Evolutionary conservation across 169 alveolate genomes (phyloP).

Genomic region (Eimeria zaria): DNA sequence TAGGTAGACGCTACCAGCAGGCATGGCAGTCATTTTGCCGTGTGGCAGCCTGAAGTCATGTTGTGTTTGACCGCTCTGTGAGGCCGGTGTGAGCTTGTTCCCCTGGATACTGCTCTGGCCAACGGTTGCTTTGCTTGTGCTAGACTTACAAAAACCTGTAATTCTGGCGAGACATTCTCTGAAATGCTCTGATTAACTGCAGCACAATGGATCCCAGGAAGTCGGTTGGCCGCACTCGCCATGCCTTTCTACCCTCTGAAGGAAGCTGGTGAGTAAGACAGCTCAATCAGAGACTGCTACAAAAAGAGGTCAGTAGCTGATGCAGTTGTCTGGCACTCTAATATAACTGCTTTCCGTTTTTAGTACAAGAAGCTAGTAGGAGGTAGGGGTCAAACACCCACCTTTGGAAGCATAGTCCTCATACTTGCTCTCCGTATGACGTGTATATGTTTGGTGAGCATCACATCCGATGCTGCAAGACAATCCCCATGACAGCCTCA

Average conservation of each 20-base stretch:
- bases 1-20: background rate
- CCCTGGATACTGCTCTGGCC: background rate
- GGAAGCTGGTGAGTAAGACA: background rate
- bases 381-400: background rate
- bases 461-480: slow-evolving; percentile 60
- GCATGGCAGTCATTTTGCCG: background rate
- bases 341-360: background rate
- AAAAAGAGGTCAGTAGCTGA: background rate
- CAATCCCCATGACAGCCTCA: slow-evolving; percentile 11
- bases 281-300: background rate
- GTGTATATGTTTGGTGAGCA: slow-evolving; percentile 47
- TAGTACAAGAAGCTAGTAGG: background rate
- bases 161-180: slow-evolving; percentile 49
- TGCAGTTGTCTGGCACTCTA: background rate
- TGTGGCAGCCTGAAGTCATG: background rate
- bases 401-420: slow-evolving; percentile 71
- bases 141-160: slow-evolving; percentile 26
- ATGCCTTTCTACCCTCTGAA: background rate
- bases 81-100: background rate
- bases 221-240: background rate
- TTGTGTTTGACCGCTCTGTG: background rate
- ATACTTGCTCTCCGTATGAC: slow-evolving; percentile 63
- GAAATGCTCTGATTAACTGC: slow-evolving; percentile 62
- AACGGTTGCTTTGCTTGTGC: background rate
- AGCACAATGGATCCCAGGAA: background rate